Evolutionary conservation across 345 rosid species (phyloP).

Genomic region (Rhodomyrtus tomentosa): DNA sequence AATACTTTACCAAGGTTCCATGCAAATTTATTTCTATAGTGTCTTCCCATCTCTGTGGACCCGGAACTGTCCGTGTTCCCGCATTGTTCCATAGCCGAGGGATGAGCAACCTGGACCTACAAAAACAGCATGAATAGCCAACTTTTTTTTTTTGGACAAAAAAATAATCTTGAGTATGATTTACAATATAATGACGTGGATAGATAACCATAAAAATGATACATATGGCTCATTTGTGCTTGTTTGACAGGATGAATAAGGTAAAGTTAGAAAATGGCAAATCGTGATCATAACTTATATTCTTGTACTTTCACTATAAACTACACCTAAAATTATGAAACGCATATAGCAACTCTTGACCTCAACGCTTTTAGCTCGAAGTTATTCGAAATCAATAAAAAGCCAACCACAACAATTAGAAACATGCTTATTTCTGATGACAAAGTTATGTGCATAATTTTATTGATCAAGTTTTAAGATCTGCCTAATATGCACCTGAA

Average conservation of each 20-base stretch:
- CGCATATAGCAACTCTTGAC: neutral
- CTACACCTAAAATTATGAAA: neutral
- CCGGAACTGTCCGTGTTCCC: constrained; percentile 37
- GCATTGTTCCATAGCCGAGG: constrained; percentile 31
- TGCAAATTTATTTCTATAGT: constrained; percentile 10
- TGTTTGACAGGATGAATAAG: neutral
- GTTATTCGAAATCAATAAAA: neutral
- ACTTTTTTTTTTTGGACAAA: neutral
- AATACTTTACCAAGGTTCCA: constrained; percentile 5
- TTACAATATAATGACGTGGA: neutral
- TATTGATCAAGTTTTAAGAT: neutral
- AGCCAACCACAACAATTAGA: neutral
- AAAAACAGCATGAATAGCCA: neutral
- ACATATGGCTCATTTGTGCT: neutral
- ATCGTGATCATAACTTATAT: neutral
- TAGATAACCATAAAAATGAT: neutral
- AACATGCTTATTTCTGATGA: neutral
- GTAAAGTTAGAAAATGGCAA: neutral
- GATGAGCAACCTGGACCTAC: constrained; percentile 43
- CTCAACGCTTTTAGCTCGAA: neutral
- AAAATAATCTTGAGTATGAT: neutral
- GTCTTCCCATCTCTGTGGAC: constrained; percentile 28
- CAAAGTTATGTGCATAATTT: neutral
- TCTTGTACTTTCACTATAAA: neutral
- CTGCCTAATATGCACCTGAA: neutral